phyloP scores from a whole-genome alignment of 768 basidiomycete genomes.

The Hypholoma sublateritium region DNA sequence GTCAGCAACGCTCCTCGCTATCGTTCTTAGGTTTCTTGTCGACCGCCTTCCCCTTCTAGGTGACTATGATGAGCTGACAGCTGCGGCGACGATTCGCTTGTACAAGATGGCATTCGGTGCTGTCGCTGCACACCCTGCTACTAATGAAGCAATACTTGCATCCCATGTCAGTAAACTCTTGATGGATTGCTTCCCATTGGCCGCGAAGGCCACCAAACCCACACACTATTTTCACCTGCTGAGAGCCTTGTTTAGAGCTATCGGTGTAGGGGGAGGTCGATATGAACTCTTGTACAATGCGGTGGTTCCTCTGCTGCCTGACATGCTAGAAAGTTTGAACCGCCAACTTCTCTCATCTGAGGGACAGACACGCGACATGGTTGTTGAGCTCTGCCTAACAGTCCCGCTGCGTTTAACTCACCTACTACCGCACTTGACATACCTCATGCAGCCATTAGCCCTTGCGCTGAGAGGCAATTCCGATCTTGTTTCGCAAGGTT shows the following conservation, averaged over 20 bases:
- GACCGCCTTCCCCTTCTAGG: slow-evolving; percentile 81
- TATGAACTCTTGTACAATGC: slow-evolving; percentile 96
- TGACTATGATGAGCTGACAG: slow-evolving; percentile 78
- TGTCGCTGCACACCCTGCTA: slow-evolving; percentile 65
- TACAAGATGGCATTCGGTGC: slow-evolving; percentile 97
- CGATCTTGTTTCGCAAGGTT: slow-evolving; percentile 92
- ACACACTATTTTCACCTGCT: slow-evolving; percentile 92
- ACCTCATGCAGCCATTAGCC: slow-evolving; percentile 95
- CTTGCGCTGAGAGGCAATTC: slow-evolving; percentile 83
- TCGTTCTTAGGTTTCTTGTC: slow-evolving; percentile 85
- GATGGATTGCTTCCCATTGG: slow-evolving; percentile 94
- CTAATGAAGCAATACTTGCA: slow-evolving; percentile 92
- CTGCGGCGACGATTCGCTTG: slow-evolving; percentile 82
- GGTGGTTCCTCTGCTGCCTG: slow-evolving; percentile 92
- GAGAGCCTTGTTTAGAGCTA: slow-evolving; percentile 88
- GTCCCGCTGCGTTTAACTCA: slow-evolving; percentile 95
- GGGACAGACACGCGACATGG: slow-evolving; percentile 82
- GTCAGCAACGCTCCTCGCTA: slow-evolving; percentile 82
- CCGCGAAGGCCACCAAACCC: slow-evolving; percentile 88
- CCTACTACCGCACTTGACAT: slow-evolving; percentile 90
- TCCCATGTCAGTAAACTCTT: slow-evolving; percentile 90
- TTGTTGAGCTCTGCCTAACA: slow-evolving; percentile 95
- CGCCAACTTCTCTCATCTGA: slow-evolving; percentile 85
- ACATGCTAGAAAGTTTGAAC: slow-evolving; percentile 95
- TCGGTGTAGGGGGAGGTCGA: slow-evolving; percentile 87